Base-by-base conservation (phyloP, 192 early-diverging fungal genomes). In the Umbelopsis sp. region DNA sequence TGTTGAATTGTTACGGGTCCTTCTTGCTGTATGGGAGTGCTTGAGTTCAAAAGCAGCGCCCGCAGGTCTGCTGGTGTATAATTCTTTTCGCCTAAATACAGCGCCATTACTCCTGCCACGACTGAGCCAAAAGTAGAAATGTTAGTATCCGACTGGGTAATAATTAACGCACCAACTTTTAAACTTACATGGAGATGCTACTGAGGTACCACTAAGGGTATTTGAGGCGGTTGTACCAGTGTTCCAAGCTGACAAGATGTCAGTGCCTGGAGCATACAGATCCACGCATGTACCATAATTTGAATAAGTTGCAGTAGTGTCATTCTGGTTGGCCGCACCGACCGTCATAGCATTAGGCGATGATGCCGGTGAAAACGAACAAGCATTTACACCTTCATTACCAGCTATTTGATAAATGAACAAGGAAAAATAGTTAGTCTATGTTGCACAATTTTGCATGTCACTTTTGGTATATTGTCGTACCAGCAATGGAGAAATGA, bases 151-250 rank as follows among this genome's bases (percentile, higher is more conserved):
- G n/a, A n/a, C n/a, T n/a, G n/a, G n/a, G n/a, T n/a, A n/a, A n/a
- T n/a, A n/a, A n/a, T n/a, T n/a, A n/a, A n/a, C n/a, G n/a, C n/a
- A n/a, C n/a, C n/a, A n/a, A n/a, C n/a, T n/a, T n/a, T n/a, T n/a
- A n/a, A 11, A 62, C 56, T 34, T 62, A 62, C 56, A 62, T 20
- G 56, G 92, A 20, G 80, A 78, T 22, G 91, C 89, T 87, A 93
- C 92, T 1, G 90, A 91, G 1, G 92, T 94, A 25, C 92, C 92
- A 20, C 89, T 91, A 50, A 91, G 71, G 4, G 52, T 36, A 62
- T 81, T 89, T 4, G 81, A 80, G 56, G 91, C 90, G 41, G 81
- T 81, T 25, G 78, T 73, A 17, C 80, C 84, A 34, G 84, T 84
- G 62, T 83, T 69, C 90, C 88, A 91, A 10, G 84, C 82, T 0